These are phyloP conservation scores for Helenozyma baotianmanensis DNA, from an alignment of 805 yeast genomes.

Conservation along the genomic window DNA sequence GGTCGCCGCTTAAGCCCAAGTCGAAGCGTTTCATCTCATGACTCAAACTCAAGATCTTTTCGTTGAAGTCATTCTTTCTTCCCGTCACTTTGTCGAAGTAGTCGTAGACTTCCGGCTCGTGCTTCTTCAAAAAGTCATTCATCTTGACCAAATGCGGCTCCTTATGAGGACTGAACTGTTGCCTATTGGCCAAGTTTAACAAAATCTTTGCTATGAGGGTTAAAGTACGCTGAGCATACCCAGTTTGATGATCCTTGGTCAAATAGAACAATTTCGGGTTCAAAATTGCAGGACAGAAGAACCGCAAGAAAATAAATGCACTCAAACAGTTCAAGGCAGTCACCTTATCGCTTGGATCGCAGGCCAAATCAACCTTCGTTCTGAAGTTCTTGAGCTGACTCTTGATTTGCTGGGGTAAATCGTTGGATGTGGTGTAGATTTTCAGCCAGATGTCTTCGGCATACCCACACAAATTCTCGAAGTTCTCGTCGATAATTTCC, in stretches of 20 bases:
- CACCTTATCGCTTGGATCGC: constrained; percentile 49
- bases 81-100: constrained; percentile 73
- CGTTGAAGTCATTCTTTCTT: constrained; percentile 60
- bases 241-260: constrained; percentile 65
- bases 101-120: constrained; percentile 54
- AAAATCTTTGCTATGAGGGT: constrained; percentile 78
- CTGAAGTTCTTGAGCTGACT: constrained; percentile 60
- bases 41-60: constrained; percentile 52
- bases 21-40: constrained; percentile 56
- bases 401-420: constrained; percentile 66
- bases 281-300: constrained; percentile 83
- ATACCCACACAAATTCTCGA: constrained; percentile 44
- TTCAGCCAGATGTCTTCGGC: constrained; percentile 60
- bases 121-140: constrained; percentile 62
- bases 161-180: constrained; percentile 67
- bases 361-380: constrained; percentile 56
- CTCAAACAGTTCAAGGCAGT: constrained; percentile 69
- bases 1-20: constrained; percentile 47
- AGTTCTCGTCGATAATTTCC: constrained; percentile 43
- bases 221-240: constrained; percentile 68
- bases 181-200: constrained; percentile 74
- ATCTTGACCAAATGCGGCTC: constrained; percentile 74
- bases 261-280: constrained; percentile 84
- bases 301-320: constrained; percentile 71
- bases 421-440: constrained; percentile 64